Evolutionary conservation across 1,139 yeast genomes (phyloP).

Genomic region (Sugiyamaella grinbergsii): DNA sequence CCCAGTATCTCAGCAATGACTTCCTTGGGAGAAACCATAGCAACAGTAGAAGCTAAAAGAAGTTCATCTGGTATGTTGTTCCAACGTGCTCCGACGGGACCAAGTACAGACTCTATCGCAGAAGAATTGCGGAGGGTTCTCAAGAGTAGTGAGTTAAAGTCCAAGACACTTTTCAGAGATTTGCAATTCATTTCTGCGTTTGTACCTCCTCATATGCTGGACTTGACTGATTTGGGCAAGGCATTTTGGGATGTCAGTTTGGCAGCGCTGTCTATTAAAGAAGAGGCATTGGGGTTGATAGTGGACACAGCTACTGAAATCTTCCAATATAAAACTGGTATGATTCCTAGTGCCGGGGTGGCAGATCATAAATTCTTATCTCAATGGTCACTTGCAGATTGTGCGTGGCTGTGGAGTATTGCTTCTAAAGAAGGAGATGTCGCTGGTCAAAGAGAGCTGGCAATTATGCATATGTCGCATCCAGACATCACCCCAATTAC

Average conservation of each 20-base stretch:
- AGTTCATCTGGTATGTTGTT: slow-evolving; percentile 31
- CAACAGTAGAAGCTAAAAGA: slow-evolving; percentile 37
- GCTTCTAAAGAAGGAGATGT: slow-evolving; percentile 40
- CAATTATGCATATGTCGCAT: slow-evolving; percentile 40
- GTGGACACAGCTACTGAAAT: slow-evolving; percentile 42
- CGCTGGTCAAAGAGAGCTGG: slow-evolving; percentile 40
- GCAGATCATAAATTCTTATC: slow-evolving; percentile 29
- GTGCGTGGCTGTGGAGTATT: slow-evolving; percentile 39
- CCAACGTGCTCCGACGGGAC: slow-evolving; percentile 23
- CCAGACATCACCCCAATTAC: slow-evolving; percentile 37
- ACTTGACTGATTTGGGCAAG: slow-evolving; percentile 40
- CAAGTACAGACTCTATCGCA: slow-evolving; percentile 41
- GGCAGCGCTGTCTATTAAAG: slow-evolving; percentile 43
- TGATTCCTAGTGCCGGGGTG: slow-evolving; percentile 17
- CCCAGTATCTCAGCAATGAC: slow-evolving; percentile 30
- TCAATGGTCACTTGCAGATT: slow-evolving; percentile 35
- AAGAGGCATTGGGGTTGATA: slow-evolving; percentile 38
- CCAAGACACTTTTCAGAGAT: slow-evolving; percentile 43
- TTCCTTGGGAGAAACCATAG: slow-evolving; percentile 35
- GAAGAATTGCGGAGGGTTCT: slow-evolving; percentile 39
- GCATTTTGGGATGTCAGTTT: slow-evolving; percentile 45
- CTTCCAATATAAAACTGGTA: slow-evolving; percentile 36
- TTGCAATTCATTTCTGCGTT: slow-evolving; percentile 44
- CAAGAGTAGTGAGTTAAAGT: slow-evolving; percentile 33
- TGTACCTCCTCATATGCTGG: slow-evolving; percentile 40